Percentiles rank a stretch among this genome's conserved stretches.
These are phyloP conservation scores for Starmerella bacillaris DNA, from an alignment of 805 yeast genomes.

Conservation along the genomic window DNA sequence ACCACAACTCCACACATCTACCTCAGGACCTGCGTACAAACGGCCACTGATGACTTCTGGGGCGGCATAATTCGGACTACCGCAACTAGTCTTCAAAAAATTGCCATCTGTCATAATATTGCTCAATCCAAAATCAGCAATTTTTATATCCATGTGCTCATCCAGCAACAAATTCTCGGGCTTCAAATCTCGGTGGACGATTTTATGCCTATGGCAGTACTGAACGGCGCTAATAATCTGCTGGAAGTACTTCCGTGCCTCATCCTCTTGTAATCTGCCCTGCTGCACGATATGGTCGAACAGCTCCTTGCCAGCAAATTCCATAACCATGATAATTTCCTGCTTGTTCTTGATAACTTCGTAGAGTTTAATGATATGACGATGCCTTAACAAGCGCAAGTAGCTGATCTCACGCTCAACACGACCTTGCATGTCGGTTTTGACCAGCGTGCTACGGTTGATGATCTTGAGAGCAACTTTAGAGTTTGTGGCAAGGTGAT, in stretches of 20 bases:
- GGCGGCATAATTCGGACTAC: slow-evolving; percentile 93
- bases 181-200: slow-evolving; percentile 89
- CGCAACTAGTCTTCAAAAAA: slow-evolving; percentile 84
- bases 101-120: slow-evolving; percentile 97
- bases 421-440: slow-evolving; percentile 92
- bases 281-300: slow-evolving; percentile 89
- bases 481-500: slow-evolving; percentile 79
- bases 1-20: slow-evolving; percentile 96
- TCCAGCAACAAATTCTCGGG: slow-evolving; percentile 85
- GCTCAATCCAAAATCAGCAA: slow-evolving; percentile 88
- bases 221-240: slow-evolving; percentile 94
- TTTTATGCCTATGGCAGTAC: slow-evolving; percentile 89
- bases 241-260: slow-evolving; percentile 84
- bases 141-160: slow-evolving; percentile 78
- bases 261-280: slow-evolving; percentile 81
- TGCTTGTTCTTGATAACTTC: slow-evolving; percentile 91
- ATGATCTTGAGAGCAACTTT: slow-evolving; percentile 85
- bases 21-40: slow-evolving; percentile 93
- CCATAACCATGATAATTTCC: slow-evolving; percentile 93
- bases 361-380: slow-evolving; percentile 85
- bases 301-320: slow-evolving; percentile 88
- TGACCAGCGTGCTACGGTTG: slow-evolving; percentile 78
- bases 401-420: slow-evolving; percentile 88
- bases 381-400: slow-evolving; percentile 72
- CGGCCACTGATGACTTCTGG: slow-evolving; percentile 94